Percentiles rank a stretch among this genome's conserved stretches.
Evolutionary conservation across 805 yeast genomes (phyloP).

Genomic region (Starmerella riodocensis): DNA sequence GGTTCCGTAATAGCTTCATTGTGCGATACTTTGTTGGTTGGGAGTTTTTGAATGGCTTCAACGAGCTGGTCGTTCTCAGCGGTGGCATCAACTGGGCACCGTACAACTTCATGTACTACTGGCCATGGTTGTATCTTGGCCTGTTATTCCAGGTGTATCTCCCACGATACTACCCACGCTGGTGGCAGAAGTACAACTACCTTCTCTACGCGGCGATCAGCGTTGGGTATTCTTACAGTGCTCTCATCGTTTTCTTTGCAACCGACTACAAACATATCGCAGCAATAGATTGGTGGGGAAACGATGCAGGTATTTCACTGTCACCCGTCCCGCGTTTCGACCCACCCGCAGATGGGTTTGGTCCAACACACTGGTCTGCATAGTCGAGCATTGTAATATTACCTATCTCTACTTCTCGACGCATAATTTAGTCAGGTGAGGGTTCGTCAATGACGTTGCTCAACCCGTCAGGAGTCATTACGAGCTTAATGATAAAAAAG

Average conservation of each 20-base stretch:
- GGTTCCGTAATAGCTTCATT: constrained; percentile 9
- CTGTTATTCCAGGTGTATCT: constrained; percentile 36
- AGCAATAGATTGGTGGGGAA: constrained; percentile 54
- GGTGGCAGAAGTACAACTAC: constrained; percentile 44
- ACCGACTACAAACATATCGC: constrained; percentile 33
- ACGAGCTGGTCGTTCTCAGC: constrained; percentile 33
- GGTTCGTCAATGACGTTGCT: no score
- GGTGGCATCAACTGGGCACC: constrained; percentile 35
- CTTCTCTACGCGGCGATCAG: constrained; percentile 43
- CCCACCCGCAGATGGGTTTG: neutral
- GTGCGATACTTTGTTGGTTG: constrained; percentile 21
- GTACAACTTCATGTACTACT: constrained; percentile 19
- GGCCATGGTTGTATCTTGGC: constrained; percentile 23
- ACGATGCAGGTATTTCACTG: constrained; percentile 23
- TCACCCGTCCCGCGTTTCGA: neutral
- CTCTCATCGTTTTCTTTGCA: constrained; percentile 43
- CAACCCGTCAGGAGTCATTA: no score
- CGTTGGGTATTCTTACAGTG: constrained; percentile 53
- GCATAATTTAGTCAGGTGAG: no score
- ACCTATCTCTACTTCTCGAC: no score
- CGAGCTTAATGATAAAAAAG: no score
- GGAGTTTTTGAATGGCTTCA: constrained; percentile 27
- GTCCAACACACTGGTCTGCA: neutral
- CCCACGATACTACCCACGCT: constrained; percentile 35
- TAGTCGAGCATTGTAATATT: no score